phyloP scores from a whole-genome alignment of 768 basidiomycete genomes.

The Mycena maculata region DNA sequence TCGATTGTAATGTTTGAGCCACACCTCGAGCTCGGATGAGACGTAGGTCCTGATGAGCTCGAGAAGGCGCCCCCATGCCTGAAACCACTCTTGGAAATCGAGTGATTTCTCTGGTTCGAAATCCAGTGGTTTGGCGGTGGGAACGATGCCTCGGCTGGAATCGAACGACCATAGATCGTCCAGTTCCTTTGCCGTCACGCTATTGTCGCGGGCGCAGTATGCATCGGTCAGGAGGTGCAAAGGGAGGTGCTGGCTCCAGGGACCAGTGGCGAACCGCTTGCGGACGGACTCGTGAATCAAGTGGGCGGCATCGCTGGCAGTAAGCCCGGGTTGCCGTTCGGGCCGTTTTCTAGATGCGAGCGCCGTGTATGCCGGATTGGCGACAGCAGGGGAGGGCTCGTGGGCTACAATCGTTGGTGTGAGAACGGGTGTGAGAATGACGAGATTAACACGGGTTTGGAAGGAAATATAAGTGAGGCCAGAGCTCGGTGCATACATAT shows the following conservation, averaged over 20 bases:
- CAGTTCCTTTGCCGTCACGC: not conserved
- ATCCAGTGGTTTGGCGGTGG: conserved; percentile 13
- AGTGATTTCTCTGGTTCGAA: conserved; percentile 26
- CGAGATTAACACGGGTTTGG: no score
- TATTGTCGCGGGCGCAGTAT: conserved; percentile 18
- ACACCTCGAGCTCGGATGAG: conserved; percentile 13
- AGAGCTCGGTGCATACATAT: no score
- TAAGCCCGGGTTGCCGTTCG: not conserved
- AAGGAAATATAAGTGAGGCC: no score
- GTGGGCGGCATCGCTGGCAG: not conserved
- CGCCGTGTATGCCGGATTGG: not conserved
- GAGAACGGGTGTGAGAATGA: no score
- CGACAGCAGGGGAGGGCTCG: no score
- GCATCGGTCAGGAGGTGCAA: conserved; percentile 35
- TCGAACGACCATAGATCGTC: not conserved
- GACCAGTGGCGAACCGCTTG: conserved; percentile 25
- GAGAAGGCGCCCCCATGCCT: conserved; percentile 35
- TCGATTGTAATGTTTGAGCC: conserved; percentile 33
- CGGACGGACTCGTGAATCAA: conserved; percentile 28
- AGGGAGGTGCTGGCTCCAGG: conserved; percentile 35
- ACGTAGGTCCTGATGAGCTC: conserved; percentile 25
- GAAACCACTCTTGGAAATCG: conserved; percentile 38
- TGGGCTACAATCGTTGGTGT: no score
- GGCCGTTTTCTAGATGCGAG: not conserved
- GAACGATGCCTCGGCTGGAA: conserved; percentile 12